Conservation (phyloP, 306 rosid species). For the Cyamopsis tetragonoloba region DNA sequence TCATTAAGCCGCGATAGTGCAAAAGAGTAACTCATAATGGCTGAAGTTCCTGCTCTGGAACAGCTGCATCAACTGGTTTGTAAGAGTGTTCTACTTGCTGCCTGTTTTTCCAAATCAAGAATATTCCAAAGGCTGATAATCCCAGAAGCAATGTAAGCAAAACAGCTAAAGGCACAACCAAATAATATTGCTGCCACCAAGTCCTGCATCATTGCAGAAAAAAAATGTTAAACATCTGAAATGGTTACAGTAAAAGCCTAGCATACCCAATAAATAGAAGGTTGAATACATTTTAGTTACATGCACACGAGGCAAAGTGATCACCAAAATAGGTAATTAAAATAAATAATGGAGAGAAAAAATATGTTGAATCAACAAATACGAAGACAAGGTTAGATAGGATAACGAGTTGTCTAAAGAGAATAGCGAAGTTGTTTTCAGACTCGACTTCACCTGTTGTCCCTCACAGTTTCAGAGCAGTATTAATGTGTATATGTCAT, state of each 20-base stretch:
- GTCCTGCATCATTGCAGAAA: constrained; percentile 51
- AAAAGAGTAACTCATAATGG: constrained; percentile 50
- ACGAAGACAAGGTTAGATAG: neutral
- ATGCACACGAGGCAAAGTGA: neutral
- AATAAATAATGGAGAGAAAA: neutral
- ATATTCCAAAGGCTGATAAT: constrained; percentile 47
- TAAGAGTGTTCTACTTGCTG: constrained; percentile 49
- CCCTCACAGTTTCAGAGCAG: neutral
- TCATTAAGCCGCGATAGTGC: constrained; percentile 22
- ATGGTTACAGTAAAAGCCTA: constrained; percentile 4
- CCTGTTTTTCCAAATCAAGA: constrained; percentile 61
- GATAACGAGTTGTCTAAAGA: neutral
- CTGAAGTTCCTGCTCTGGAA: constrained; percentile 90
- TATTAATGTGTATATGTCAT: neutral
- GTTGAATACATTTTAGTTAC: neutral
- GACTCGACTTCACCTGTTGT: neutral
- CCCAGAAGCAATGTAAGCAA: constrained; percentile 46
- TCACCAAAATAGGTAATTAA: neutral
- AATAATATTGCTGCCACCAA: constrained; percentile 55
- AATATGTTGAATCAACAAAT: neutral
- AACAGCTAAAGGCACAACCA: constrained; percentile 39
- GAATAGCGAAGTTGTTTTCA: neutral
- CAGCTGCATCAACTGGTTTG: constrained; percentile 61
- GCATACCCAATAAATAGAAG: neutral
- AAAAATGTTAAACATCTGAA: neutral